Evolutionary conservation across 1,139 yeast species (phyloP).

Genomic region (Nakaseomyces nivariensis): DNA sequence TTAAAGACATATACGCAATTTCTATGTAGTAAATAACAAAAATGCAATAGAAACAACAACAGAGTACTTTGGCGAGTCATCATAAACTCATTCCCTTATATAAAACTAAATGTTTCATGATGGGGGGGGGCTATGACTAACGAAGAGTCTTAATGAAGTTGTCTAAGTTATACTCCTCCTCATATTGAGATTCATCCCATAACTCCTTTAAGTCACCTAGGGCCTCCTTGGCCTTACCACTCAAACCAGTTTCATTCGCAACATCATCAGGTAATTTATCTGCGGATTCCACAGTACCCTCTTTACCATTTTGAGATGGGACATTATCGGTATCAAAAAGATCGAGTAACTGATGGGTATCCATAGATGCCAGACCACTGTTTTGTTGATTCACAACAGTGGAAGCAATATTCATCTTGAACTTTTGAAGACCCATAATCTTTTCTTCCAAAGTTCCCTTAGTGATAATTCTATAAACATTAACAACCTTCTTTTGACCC

Average conservation of each 20-base stretch:
- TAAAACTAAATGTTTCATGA: too few species aligned
- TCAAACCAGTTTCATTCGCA: conserved; percentile 34
- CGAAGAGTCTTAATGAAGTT: conserved; percentile 73
- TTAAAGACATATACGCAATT: neutral
- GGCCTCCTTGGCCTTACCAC: conserved; percentile 35
- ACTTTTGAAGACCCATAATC: conserved; percentile 96
- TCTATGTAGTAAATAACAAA: neutral
- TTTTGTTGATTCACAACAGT: conserved; percentile 95
- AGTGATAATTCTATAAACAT: conserved; percentile 87
- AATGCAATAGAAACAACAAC: neutral
- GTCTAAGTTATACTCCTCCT: conserved; percentile 91
- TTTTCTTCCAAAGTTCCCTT: conserved; percentile 91
- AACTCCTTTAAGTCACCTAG: conserved; percentile 83
- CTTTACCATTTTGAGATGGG: conserved; percentile 34
- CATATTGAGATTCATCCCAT: conserved; percentile 95
- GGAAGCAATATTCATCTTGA: conserved; percentile 94
- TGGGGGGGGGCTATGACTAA: conserved; percentile 10
- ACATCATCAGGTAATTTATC: conserved; percentile 29
- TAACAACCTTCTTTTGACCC: conserved; percentile 95
- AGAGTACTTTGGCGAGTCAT: too few species aligned
- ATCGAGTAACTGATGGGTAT: conserved; percentile 86
- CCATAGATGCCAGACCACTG: conserved; percentile 91
- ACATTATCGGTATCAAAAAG: conserved; percentile 54
- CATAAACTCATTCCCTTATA: too few species aligned
- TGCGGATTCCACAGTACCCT: conserved; percentile 16